A percentile compares a stretch with the other conserved stretches of the same genome.
These are phyloP conservation scores for Ascomycota sp. DNA, from an alignment of 2,329 filamentous ascomycete species.

Conservation along the genomic window DNA sequence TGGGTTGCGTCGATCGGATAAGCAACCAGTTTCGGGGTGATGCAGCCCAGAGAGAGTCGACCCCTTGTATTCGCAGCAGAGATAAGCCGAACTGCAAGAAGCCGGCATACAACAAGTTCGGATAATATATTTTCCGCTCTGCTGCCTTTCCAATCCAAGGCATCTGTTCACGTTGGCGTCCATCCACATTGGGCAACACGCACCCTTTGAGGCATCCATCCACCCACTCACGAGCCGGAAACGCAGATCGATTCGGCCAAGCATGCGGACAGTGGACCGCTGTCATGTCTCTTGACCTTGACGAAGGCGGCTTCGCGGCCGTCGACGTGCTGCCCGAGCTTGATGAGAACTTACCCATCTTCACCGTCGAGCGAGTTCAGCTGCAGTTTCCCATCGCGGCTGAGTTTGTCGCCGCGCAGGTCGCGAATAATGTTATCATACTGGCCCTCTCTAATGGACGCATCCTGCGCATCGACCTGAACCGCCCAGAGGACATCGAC, in stretches of 20 bases:
- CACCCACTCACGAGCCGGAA: too few species aligned
- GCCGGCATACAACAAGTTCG: too few species aligned
- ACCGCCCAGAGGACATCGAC: conserved; percentile 87
- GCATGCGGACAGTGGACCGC: conserved; percentile 3
- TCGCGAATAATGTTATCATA: conserved; percentile 90
- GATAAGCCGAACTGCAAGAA: too few species aligned
- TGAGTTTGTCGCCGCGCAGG: conserved; percentile 87
- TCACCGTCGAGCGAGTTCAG: conserved; percentile 79
- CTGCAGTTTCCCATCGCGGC: conserved; percentile 85
- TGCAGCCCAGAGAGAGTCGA: too few species aligned
- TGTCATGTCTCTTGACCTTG: conserved; percentile 16
- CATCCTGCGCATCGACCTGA: conserved; percentile 81
- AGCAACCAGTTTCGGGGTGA: too few species aligned
- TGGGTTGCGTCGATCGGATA: too few species aligned
- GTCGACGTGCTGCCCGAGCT: conserved; percentile 35
- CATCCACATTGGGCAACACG: too few species aligned
- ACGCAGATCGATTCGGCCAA: background rate
- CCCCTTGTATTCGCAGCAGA: too few species aligned
- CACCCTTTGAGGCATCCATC: too few species aligned
- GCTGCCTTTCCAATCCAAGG: too few species aligned
- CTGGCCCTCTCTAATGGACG: conserved; percentile 79
- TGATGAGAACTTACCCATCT: conserved; percentile 60
- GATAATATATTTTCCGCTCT: too few species aligned
- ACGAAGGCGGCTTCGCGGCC: conserved; percentile 48
- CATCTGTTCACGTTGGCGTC: too few species aligned